Evolutionary conservation across 306 rosid species (phyloP), one percentile per base, ranked within the genome.

Genomic region (Cucurbita maxima): DNA sequence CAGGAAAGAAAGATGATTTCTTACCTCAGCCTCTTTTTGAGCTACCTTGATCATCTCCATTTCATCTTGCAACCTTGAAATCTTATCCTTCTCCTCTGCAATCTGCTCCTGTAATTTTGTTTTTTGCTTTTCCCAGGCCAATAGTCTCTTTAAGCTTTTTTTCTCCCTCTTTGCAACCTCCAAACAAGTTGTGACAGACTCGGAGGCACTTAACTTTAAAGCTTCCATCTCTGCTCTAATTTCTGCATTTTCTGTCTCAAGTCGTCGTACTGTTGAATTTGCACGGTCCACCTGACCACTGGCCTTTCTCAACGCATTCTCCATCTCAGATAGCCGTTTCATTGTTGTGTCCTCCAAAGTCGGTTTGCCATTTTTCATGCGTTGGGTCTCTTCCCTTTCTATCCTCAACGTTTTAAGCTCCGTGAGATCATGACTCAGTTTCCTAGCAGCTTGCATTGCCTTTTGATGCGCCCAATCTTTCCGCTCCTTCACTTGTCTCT

Each of bases 191-290:
- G 79, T 77, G 64, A 85, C 92, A 0, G 99, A 91, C 79, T 94
- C 99, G 58, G 95, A 87, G 16, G 99, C 96, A 84, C 99, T 94
- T 84, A 94, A 77, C 76, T 94, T 94, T 54, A 93, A 91, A 79
- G 99, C 99, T 89, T 91, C 97, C 96, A 89, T 90, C 87, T 94
- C 99, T 80, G 98, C 97, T 76, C 84, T 87, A 76, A 94, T 89
- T 83, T 90, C 97, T 20, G 98, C 98, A 84, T 94, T 89, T 85
- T 94, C 97, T 8, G 78, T 82, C 86, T 94, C 97, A 48, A 94
- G 86, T 50, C 87, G 82, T 61, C 91, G 89, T 79, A 90, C 98
- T 57, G 89, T 89, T 16, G 90, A 90, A 89, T 90, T 89, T 22
- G 97, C 94, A 18, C 87, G 84, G 87, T 94, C 97, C 84, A 90